Evolutionary conservation across 2,329 filamentous ascomycete genomes (phyloP).

Genomic region (Ophiostoma perfectum): DNA sequence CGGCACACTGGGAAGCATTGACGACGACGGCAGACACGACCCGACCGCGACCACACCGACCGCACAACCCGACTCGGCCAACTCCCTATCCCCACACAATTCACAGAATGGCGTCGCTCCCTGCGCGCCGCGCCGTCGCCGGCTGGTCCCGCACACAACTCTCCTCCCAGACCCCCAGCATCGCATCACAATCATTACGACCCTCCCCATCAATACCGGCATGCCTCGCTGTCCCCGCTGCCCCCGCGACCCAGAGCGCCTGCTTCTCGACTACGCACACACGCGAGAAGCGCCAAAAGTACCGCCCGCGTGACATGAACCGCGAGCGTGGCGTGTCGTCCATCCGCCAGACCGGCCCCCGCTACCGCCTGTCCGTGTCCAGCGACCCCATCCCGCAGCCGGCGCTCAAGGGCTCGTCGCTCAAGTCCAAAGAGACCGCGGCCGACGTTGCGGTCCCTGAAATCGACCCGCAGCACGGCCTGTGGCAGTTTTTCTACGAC

Average conservation of each 20-base stretch:
- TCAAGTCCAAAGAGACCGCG: background rate
- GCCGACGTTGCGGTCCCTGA: slow-evolving; percentile 41
- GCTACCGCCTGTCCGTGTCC: slow-evolving; percentile 67
- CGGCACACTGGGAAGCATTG: background rate
- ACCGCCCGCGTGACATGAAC: slow-evolving; percentile 67
- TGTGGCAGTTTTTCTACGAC: slow-evolving; percentile 85
- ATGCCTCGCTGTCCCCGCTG: background rate
- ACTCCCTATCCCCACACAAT: background rate
- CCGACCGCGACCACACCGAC: no score
- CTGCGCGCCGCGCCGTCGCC: slow-evolving; percentile 10
- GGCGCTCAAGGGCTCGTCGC: slow-evolving; percentile 34
- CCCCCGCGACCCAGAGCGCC: slow-evolving; percentile 21
- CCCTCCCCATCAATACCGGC: background rate
- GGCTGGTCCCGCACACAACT: slow-evolving; percentile 8
- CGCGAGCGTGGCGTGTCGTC: slow-evolving; percentile 75
- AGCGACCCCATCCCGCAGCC: slow-evolving; percentile 70
- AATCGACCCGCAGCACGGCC: slow-evolving; percentile 69
- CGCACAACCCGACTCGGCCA: background rate
- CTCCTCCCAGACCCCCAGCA: background rate
- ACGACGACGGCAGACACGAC: slow-evolving; percentile 1
- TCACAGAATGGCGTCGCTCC: slow-evolving; percentile 12
- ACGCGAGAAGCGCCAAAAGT: slow-evolving; percentile 40
- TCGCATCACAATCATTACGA: slow-evolving; percentile 13
- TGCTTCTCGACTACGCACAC: slow-evolving; percentile 53
- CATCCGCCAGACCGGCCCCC: slow-evolving; percentile 69